Evolutionary conservation across 345 rosid genomes (phyloP).

Genomic region (Ceriops tagal): DNA sequence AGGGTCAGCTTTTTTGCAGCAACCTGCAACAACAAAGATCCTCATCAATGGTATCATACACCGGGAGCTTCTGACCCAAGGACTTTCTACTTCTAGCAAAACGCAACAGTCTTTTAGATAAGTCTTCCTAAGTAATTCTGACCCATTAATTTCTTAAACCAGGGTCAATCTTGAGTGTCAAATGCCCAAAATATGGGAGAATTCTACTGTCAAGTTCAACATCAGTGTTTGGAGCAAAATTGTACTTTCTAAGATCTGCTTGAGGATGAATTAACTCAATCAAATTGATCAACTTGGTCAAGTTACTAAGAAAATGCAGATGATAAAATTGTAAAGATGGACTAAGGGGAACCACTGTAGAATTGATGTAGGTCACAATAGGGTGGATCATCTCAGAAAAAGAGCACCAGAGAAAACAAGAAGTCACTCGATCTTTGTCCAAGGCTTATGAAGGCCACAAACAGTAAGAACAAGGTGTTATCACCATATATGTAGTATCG

Average conservation of each 20-base stretch:
- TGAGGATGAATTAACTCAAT: background rate
- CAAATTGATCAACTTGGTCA: background rate
- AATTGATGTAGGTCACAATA: background rate
- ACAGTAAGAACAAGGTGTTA: too few relatives aligned
- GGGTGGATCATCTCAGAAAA: background rate
- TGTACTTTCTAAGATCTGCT: background rate
- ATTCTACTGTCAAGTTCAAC: background rate
- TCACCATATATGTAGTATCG: too few relatives aligned
- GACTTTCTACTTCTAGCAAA: too few relatives aligned
- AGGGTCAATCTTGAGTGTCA: background rate
- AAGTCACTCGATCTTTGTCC: background rate
- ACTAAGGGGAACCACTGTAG: background rate
- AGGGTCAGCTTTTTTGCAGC: constrained; percentile 69
- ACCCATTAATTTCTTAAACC: background rate
- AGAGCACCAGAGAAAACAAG: background rate
- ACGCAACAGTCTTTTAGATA: too few relatives aligned
- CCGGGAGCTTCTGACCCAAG: background rate
- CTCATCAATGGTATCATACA: background rate
- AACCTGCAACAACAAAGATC: constrained; percentile 45
- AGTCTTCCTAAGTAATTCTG: background rate
- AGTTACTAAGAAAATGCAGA: background rate
- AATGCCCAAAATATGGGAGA: background rate
- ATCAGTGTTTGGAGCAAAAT: background rate
- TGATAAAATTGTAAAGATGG: background rate
- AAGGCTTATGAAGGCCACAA: too few relatives aligned